These are phyloP conservation scores for Symbiotaphrina buchneri DNA, from an alignment of 495 filamentous ascomycete species.

Conservation along the genomic window DNA sequence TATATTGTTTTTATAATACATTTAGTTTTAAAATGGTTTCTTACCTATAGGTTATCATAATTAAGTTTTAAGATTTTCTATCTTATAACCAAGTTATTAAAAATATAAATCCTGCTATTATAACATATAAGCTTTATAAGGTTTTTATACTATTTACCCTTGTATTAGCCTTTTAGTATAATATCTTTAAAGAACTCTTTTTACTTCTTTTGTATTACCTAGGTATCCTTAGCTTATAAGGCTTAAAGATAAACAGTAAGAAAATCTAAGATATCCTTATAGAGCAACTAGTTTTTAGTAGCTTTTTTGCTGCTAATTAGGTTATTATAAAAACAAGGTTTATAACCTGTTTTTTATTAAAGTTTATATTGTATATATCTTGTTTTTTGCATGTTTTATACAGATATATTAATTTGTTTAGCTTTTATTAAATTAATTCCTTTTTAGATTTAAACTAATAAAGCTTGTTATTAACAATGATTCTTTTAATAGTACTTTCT, in stretches of 20 bases:
- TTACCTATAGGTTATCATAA: conserved; percentile 1
- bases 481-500: neutral
- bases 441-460: too few species aligned
- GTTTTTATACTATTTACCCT: neutral
- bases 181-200: neutral
- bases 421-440: too few species aligned
- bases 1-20: conserved; percentile 2
- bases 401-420: too few species aligned
- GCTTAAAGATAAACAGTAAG: too few species aligned
- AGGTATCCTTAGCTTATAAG: neutral
- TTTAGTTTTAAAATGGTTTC: conserved; percentile 4
- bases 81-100: neutral
- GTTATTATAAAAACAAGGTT: too few species aligned
- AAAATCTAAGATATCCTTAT: neutral
- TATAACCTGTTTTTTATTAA: too few species aligned
- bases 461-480: neutral
- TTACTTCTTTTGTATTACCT: neutral
- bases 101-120: neutral
- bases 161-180: neutral
- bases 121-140: neutral
- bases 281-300: conserved; percentile 1
- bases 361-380: too few species aligned
- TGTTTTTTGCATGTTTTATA: too few species aligned
- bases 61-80: neutral
- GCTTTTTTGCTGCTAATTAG: neutral